Percentiles rank a stretch among this genome's conserved stretches.
Conservation (phyloP, 108 stramenopile species). For the Aureococcus anophagefferens region DNA sequence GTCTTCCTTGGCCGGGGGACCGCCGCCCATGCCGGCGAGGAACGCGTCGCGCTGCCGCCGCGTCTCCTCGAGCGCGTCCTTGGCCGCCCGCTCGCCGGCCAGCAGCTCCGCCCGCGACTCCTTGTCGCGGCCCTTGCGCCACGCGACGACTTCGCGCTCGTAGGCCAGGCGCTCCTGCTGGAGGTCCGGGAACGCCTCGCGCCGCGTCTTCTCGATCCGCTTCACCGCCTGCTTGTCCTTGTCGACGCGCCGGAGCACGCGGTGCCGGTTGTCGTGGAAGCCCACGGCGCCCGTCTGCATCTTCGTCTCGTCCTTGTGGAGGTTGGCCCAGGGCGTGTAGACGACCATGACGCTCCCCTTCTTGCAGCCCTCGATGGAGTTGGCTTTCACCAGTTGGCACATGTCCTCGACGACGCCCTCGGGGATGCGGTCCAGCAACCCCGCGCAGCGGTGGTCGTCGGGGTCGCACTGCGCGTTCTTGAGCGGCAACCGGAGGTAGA, state of each 20-base stretch:
- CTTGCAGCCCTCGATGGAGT: constrained; percentile 58
- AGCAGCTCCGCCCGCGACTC: not conserved
- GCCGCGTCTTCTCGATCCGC: constrained; percentile 40
- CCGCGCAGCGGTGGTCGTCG: constrained; percentile 29
- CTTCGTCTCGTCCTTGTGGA: constrained; percentile 35
- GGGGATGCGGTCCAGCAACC: constrained; percentile 12
- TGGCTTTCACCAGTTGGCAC: constrained; percentile 42
- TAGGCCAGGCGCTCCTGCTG: constrained; percentile 11
- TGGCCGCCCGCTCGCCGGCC: not conserved
- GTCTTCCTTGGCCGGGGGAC: not conserved
- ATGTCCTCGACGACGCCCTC: constrained; percentile 23
- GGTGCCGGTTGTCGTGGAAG: constrained; percentile 36
- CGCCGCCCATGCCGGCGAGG: not conserved
- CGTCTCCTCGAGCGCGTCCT: not conserved
- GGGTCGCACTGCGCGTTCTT: constrained; percentile 77
- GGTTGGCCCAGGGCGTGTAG: constrained; percentile 51
- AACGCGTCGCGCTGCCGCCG: not conserved
- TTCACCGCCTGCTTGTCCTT: constrained; percentile 11
- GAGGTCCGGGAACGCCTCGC: constrained; percentile 40
- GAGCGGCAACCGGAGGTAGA: constrained; percentile 84
- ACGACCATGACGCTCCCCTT: constrained; percentile 35
- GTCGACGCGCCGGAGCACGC: constrained; percentile 1
- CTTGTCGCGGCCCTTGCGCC: constrained; percentile 1
- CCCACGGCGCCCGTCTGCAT: constrained; percentile 56
- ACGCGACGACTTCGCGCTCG: not conserved